Evolutionary conservation across 345 rosid genomes (phyloP).

Genomic region (Aquilaria yunnanensis): DNA sequence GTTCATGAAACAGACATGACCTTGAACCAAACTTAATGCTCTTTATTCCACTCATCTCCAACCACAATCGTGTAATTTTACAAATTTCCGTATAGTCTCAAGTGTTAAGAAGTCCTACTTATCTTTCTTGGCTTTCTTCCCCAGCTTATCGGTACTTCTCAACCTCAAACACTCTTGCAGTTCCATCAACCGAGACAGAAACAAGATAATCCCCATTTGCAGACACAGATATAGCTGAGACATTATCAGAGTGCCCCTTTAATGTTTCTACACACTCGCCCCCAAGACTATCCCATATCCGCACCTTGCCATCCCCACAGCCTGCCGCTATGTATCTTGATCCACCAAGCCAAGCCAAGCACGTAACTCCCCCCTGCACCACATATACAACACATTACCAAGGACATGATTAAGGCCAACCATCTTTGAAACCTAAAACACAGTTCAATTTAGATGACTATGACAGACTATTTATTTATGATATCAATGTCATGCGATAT

Average conservation of each 20-base stretch:
- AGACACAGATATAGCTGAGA: conserved; percentile 54
- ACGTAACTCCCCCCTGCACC: conserved; percentile 69
- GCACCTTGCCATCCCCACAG: conserved; percentile 63
- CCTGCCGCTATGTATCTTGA: conserved; percentile 73
- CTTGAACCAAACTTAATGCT: no score
- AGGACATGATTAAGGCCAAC: no score
- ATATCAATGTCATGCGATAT: no score
- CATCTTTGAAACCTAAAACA: no score
- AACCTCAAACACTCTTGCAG: conserved; percentile 75
- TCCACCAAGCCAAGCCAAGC: conserved; percentile 72
- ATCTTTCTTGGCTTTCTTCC: background rate
- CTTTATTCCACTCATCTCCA: no score
- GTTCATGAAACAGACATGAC: no score
- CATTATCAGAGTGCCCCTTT: conserved; percentile 54
- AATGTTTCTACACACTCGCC: conserved; percentile 59
- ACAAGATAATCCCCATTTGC: conserved; percentile 48
- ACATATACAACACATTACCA: background rate
- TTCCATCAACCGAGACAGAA: conserved; percentile 62
- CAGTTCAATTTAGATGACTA: no score
- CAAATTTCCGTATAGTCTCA: no score
- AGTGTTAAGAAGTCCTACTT: no score
- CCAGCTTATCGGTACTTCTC: conserved; percentile 30
- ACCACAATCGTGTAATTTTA: no score
- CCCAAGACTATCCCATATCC: conserved; percentile 77
- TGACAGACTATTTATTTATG: no score